Evolutionary conservation across 805 yeast genomes (phyloP).

Genomic region (Helenozyma baotianmanensis): DNA sequence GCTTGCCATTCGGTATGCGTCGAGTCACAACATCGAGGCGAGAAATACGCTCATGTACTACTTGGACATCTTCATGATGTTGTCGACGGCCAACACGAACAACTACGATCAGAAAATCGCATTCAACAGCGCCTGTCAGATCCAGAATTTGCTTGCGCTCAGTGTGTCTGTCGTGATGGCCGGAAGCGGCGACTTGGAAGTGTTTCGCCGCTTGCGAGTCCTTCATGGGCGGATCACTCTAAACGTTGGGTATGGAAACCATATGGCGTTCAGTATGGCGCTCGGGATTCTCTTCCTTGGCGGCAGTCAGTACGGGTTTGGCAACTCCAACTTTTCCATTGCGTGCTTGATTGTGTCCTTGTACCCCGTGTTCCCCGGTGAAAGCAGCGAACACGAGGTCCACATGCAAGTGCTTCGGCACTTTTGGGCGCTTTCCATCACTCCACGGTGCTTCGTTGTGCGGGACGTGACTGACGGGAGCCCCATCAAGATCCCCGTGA

Average conservation of each 20-base stretch:
- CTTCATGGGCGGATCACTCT: conserved; percentile 56
- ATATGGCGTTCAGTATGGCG: conserved; percentile 73
- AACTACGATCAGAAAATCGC: conserved; percentile 60
- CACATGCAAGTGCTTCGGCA: conserved; percentile 83
- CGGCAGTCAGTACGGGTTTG: conserved; percentile 85
- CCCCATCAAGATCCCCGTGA: conserved; percentile 48
- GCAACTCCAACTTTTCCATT: conserved; percentile 55
- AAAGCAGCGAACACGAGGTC: conserved; percentile 43
- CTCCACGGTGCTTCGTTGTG: conserved; percentile 73
- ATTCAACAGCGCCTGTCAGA: conserved; percentile 46
- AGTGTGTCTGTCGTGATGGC: conserved; percentile 76
- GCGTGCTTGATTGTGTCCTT: conserved; percentile 70
- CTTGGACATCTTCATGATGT: conserved; percentile 47
- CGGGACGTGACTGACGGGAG: conserved; percentile 61
- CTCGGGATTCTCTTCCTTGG: conserved; percentile 87
- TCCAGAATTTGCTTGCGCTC: conserved; percentile 57
- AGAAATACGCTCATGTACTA: conserved; percentile 51
- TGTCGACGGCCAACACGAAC: conserved; percentile 38
- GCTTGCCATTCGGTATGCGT: conserved; percentile 72
- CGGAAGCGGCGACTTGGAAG: conserved; percentile 83
- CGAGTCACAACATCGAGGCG: conserved; percentile 53
- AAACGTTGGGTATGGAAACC: conserved; percentile 58
- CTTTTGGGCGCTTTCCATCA: conserved; percentile 84
- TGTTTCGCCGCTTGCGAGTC: conserved; percentile 66
- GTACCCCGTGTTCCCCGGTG: conserved; percentile 67